Conservation (phyloP, 2,329 filamentous ascomycete species). For the Xylariaceae sp. region DNA sequence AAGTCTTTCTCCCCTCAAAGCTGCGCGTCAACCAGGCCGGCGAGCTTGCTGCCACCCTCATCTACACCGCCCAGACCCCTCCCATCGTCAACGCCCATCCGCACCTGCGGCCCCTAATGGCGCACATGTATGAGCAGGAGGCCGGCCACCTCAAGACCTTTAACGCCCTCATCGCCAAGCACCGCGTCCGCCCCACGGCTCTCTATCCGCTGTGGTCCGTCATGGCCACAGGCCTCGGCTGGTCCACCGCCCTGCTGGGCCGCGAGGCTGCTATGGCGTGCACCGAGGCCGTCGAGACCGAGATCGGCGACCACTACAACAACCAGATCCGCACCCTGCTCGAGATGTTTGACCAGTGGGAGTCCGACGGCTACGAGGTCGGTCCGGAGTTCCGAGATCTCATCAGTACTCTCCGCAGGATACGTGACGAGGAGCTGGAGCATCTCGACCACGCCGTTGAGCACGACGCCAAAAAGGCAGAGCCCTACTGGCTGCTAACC, state of each 20-base stretch:
- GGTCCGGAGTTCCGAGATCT: constrained; percentile 74
- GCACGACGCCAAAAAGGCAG: constrained; percentile 86
- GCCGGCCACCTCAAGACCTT: constrained; percentile 83
- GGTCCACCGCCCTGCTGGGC: constrained; percentile 85
- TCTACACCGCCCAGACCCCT: constrained; percentile 87
- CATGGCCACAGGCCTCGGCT: constrained; percentile 78
- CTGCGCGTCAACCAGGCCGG: constrained; percentile 96
- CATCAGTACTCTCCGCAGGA: constrained; percentile 71
- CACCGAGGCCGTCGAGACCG: constrained; percentile 96
- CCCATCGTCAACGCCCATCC: constrained; percentile 77
- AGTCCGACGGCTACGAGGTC: constrained; percentile 73
- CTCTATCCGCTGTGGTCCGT: constrained; percentile 89
- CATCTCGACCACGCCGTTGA: constrained; percentile 94
- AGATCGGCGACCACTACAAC: constrained; percentile 96
- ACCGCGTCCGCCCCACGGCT: constrained; percentile 87
- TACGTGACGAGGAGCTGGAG: constrained; percentile 93
- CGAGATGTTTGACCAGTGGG: constrained; percentile 75
- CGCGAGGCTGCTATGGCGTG: constrained; percentile 97
- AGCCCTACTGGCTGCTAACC: constrained; percentile 85
- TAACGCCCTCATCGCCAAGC: constrained; percentile 76
- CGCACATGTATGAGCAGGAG: constrained; percentile 98
- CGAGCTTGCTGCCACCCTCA: constrained; percentile 92
- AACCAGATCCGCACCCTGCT: constrained; percentile 80
- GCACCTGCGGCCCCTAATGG: constrained; percentile 85
- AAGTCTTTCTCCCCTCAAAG: constrained; percentile 35